Evolutionary conservation across 169 alveolate species (phyloP), one percentile per base, ranked within the genome.

Genomic region (Plasmodium gonderi): DNA sequence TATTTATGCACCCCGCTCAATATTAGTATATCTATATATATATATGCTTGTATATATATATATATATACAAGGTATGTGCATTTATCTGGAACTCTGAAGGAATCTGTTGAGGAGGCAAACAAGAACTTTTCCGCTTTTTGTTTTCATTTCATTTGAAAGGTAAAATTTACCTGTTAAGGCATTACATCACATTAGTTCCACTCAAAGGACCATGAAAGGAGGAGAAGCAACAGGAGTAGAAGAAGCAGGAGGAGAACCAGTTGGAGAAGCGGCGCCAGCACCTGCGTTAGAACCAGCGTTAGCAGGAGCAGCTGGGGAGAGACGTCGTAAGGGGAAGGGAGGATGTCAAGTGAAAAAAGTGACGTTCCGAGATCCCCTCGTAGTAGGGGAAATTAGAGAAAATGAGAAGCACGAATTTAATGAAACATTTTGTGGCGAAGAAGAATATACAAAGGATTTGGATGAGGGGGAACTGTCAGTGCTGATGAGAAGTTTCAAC

Each of bases 341-440:
- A 11, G 42, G 67, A n/a, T 36, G 64, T 38, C 54, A 38, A 47
- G 6, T 29, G 0, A 85, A 85, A 75, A 85, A 85, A 33, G 92
- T 85, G 40, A 31, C 92, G 6, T 85, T 85, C 45, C 38, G 49
- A 6, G 85, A 85, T 0, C 89, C 83, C 7, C 67, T n/a, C 20
- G 67, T n/a, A 38, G 14, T 23, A 20, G 64, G 65, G 11, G 79
- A 75, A 54, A 26, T 26, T n/a, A 72, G 64, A n/a, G 74, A 42
- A 12, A 85, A 74, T 42, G 92, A 85, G 3, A 85, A 85, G 68
- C 89, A 40, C 40, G 92, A 85, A 36, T 85, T 38, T 85, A 40
- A 26, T 23, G 89, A 85, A 60, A 4, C 23, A 0, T 51, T 26
- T 82, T 82, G 31, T 45, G 65, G 26, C 40, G 51, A 33, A 82